Base-by-base conservation (phyloP, 75 land plant species). In the Picea sitchensis region DNA sequence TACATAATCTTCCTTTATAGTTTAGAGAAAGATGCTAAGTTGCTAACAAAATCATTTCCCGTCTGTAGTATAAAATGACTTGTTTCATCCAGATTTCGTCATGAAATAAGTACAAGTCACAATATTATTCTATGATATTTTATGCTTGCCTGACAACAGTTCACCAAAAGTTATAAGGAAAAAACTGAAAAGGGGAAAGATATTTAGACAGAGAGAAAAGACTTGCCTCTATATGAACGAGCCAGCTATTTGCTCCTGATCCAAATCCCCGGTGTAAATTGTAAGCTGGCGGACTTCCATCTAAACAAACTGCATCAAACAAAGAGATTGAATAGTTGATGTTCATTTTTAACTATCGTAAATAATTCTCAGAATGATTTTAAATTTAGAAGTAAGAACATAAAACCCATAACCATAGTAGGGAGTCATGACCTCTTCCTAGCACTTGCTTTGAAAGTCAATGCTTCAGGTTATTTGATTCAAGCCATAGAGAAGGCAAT, bases 281-380 rank as follows among this genome's bases (percentile, higher is more conserved):
- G 47, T 96, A 96, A 59, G 93, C 99, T 0, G 99, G 98, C 1
- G 99, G 91, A 72, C 95, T 92, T 76, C 99, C 99, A 88, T 96
- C 99, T 85, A 96, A 91, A 79, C 99, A 96, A 61, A 96, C 99
- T 96, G 91, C 83, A 72, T 76, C 31, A n/a, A 75, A 80, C 98
- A 95, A 0, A 93, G 95, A 93, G 85, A 82, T 79, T 56, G 12
- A 80, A 34, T 38, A 17, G n/a, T 18, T n/a, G 51, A 41, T 38
- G 47, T 36, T 6, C 9, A 12, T 44, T 44, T 20, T 20, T 44
- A n/a, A 65, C 31, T 63, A 65, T 17, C n/a, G 17, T 44, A 71
- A 44, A 44, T 38, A 20, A 44, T 8, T 69, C 21, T 17, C 41
- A 20, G 36, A 18, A 34, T 17, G 11, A 67, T 15, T 69, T 69